Evolutionary conservation across 1,284 basidiomycete genomes (phyloP).

Genomic region (Leucoagaricus sp.): DNA sequence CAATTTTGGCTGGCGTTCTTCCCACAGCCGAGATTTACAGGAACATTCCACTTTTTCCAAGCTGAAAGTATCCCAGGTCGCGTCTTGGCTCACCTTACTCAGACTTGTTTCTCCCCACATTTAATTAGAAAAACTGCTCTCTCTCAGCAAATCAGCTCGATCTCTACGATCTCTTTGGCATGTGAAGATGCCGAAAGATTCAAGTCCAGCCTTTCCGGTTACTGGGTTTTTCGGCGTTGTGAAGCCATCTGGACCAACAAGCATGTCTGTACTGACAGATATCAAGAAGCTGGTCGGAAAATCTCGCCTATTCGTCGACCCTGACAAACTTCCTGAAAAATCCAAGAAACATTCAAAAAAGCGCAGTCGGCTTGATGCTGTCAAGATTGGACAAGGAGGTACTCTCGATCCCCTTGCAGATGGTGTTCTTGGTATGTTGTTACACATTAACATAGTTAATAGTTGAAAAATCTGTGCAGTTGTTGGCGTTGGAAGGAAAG

Average conservation of each 20-base stretch:
- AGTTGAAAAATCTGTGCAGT: too few species aligned
- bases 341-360: slow-evolving; percentile 34
- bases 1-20: neutral
- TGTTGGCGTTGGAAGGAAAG: slow-evolving; percentile 85
- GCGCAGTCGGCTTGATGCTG: slow-evolving; percentile 37
- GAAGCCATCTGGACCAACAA: slow-evolving; percentile 88
- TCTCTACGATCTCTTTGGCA: neutral
- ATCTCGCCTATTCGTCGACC: slow-evolving; percentile 80
- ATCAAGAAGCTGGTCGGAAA: slow-evolving; percentile 80
- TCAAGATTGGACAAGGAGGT: slow-evolving; percentile 92
- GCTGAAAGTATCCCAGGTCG: neutral
- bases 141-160: too few species aligned
- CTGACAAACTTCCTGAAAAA: slow-evolving; percentile 48
- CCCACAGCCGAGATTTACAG: neutral
- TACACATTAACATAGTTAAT: slow-evolving; percentile 1
- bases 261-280: slow-evolving; percentile 89
- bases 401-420: slow-evolving; percentile 98
- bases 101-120: too few species aligned
- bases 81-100: neutral
- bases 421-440: slow-evolving; percentile 74
- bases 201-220: slow-evolving; percentile 56
- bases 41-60: neutral
- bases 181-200: slow-evolving; percentile 64
- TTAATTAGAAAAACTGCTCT: too few species aligned
- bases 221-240: slow-evolving; percentile 82